Evolutionary conservation across 352 stramenopile species (phyloP).

Genomic region (Phytopythium kandeliae): DNA sequence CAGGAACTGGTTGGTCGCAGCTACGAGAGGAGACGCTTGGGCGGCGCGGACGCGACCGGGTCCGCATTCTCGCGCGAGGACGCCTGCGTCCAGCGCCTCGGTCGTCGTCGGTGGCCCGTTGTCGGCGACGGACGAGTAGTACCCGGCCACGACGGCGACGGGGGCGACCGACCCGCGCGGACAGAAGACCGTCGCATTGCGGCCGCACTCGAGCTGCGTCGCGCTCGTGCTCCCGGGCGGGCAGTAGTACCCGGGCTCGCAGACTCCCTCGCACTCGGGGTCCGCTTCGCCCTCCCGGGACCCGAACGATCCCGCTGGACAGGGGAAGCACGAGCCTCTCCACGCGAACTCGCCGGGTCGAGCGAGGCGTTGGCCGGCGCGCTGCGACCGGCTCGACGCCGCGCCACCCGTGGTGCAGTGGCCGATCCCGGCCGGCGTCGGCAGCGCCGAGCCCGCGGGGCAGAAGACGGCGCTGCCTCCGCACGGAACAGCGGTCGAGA

Average conservation of each 20-base stretch:
- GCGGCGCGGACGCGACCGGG: slow-evolving; percentile 26
- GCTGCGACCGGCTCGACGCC: slow-evolving; percentile 10
- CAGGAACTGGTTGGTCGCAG: slow-evolving; percentile 23
- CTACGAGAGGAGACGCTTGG: slow-evolving; percentile 1
- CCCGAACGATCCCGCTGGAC: slow-evolving; percentile 61
- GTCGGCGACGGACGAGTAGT: slow-evolving; percentile 43
- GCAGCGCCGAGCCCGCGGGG: slow-evolving; percentile 21
- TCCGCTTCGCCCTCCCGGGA: slow-evolving; percentile 26
- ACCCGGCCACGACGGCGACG: slow-evolving; percentile 22
- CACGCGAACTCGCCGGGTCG: slow-evolving; percentile 51
- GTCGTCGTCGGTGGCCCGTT: not conserved
- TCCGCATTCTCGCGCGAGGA: slow-evolving; percentile 20
- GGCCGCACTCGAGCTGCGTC: slow-evolving; percentile 42
- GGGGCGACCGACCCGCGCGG: slow-evolving; percentile 21
- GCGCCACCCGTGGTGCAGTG: slow-evolving; percentile 22
- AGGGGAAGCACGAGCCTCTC: slow-evolving; percentile 48
- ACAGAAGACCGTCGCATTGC: slow-evolving; percentile 35
- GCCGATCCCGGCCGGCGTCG: slow-evolving; percentile 15
- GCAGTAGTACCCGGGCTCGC: slow-evolving; percentile 65
- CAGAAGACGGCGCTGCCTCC: slow-evolving; percentile 29
- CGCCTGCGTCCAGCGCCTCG: not conserved
- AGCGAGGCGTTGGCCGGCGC: slow-evolving; percentile 23
- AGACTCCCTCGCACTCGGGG: slow-evolving; percentile 48
- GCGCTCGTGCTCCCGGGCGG: slow-evolving; percentile 36
- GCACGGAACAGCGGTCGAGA: slow-evolving; percentile 24